Evolutionary conservation across 2,329 filamentous ascomycete species (phyloP).

Genomic region (Cytospora chrysosperma): DNA sequence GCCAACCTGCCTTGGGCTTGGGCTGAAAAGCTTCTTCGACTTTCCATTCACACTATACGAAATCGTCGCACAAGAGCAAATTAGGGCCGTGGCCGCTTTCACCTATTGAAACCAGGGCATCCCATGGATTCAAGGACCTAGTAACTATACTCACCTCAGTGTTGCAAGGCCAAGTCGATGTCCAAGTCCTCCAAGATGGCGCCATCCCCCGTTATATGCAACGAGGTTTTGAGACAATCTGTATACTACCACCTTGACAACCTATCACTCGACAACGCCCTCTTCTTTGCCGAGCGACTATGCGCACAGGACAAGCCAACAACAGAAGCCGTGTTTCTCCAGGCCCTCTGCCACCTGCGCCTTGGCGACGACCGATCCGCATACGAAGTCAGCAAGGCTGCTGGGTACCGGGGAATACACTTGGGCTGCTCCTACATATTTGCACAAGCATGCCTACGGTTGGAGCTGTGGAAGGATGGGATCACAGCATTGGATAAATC

Average conservation of each 20-base stretch:
- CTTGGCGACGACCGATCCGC: constrained; percentile 82
- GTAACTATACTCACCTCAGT: constrained; percentile 28
- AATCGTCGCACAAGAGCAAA: not conserved
- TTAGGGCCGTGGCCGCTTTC: not conserved
- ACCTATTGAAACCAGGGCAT: not conserved
- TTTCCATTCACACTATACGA: not conserved
- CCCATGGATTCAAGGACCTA: constrained; percentile 36
- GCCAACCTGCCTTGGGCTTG: constrained; percentile 2
- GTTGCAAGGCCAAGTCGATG: constrained; percentile 23
- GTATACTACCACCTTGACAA: constrained; percentile 81
- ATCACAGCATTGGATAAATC: constrained; percentile 81
- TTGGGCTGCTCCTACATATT: constrained; percentile 88
- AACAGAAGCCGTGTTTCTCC: constrained; percentile 76
- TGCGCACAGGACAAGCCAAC: constrained; percentile 80
- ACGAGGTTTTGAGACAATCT: constrained; percentile 56
- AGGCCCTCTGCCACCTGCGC: constrained; percentile 81
- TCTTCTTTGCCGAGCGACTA: constrained; percentile 89
- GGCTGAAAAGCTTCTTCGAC: not conserved
- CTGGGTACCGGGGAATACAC: constrained; percentile 70
- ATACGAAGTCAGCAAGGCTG: constrained; percentile 74
- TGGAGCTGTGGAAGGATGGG: constrained; percentile 79
- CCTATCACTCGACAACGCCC: constrained; percentile 81
- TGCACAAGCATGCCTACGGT: constrained; percentile 79
- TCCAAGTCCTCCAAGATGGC: constrained; percentile 44
- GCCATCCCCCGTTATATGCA: constrained; percentile 50